Evolutionary conservation across 1,284 basidiomycete species (phyloP).

Genomic region (Stygiomarasmius scandens): DNA sequence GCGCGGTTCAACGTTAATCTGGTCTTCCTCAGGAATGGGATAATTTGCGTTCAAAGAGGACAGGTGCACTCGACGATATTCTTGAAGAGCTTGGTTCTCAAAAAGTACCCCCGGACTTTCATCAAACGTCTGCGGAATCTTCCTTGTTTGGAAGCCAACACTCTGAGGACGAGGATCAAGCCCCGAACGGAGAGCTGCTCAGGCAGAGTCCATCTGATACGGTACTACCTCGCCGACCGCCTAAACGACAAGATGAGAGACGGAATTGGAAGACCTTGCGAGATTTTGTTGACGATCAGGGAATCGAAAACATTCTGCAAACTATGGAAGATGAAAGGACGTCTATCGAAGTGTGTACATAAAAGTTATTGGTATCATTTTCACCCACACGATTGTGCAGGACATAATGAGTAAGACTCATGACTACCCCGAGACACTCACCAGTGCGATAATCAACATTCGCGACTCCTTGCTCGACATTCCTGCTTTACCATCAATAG

Average conservation of each 20-base stretch:
- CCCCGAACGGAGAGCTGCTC: conserved; percentile 19
- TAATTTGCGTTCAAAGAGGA: conserved; percentile 54
- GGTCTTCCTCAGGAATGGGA: conserved; percentile 66
- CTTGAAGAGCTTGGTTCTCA: conserved; percentile 73
- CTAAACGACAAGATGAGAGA: conserved; percentile 43
- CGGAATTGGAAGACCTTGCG: conserved; percentile 76
- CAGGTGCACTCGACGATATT: conserved; percentile 62
- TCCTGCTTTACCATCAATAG: conserved; percentile 43
- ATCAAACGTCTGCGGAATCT: conserved; percentile 63
- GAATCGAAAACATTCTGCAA: conserved; percentile 74
- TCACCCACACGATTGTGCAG: conserved; percentile 35
- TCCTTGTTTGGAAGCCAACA: conserved; percentile 77
- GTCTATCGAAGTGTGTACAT: conserved; percentile 60
- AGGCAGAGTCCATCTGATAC: conserved; percentile 53
- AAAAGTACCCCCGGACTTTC: conserved; percentile 74
- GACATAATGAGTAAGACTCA: conserved; percentile 62
- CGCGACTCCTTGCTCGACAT: conserved; percentile 50
- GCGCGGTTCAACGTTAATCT: background rate
- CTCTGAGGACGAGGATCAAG: conserved; percentile 49
- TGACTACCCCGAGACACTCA: conserved; percentile 66
- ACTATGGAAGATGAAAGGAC: conserved; percentile 68
- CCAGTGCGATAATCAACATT: conserved; percentile 55
- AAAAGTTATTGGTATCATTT: no score
- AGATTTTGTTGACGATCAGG: conserved; percentile 80
- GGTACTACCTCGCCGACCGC: conserved; percentile 31